Percentiles rank a stretch among this genome's conserved stretches.
Evolutionary conservation across 176 grass and related monocot species (phyloP).

Genomic region (Urochloa ruziziensis): DNA sequence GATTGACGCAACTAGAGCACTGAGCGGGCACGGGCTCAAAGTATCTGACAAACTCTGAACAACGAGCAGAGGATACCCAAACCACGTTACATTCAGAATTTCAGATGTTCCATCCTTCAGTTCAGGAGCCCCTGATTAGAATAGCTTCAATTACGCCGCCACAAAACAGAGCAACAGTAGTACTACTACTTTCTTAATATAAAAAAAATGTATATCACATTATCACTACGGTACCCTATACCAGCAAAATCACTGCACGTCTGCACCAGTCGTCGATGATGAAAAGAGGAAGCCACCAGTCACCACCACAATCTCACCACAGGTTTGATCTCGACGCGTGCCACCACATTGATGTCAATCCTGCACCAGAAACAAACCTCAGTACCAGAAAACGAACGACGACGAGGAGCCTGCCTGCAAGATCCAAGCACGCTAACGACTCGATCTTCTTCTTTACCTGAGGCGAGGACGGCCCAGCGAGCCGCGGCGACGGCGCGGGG

Average conservation of each 20-base stretch:
- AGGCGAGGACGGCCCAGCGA: constrained; percentile 17
- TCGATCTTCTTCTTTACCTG: constrained; percentile 3
- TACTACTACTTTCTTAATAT: no score
- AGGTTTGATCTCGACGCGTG: background rate
- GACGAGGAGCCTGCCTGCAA: background rate
- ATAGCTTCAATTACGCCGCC: no score
- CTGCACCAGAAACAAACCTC: constrained; percentile 4
- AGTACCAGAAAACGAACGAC: background rate
- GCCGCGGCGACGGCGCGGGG: background rate
- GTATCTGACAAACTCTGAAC: no score
- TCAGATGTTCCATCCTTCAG: no score
- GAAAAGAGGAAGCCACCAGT: background rate
- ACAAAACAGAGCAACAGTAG: no score
- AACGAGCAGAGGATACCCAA: no score
- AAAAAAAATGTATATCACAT: no score
- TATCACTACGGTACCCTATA: no score
- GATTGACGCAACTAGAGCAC: no score
- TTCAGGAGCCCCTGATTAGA: no score
- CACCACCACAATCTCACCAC: background rate
- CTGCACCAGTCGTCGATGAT: background rate
- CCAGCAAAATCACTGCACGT: background rate
- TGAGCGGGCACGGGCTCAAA: no score
- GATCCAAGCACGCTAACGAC: background rate
- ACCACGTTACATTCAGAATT: no score
- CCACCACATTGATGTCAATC: constrained; percentile 7